Percentiles rank a stretch among this genome's conserved stretches.
Conservation (phyloP, 331 rosid genomes). For the Rosa hybrid region DNA sequence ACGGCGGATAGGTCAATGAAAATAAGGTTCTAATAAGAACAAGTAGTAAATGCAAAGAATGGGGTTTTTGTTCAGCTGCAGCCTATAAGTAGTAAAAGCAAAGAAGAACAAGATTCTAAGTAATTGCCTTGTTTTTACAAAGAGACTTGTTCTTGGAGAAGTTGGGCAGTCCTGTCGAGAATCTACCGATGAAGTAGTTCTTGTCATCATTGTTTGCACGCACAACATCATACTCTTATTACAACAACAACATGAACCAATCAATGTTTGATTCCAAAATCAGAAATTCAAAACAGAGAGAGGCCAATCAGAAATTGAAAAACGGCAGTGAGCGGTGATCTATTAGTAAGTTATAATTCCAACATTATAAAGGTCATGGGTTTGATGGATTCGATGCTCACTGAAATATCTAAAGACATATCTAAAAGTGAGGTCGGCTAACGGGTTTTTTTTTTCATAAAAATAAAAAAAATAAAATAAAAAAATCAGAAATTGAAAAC, state of each 20-base stretch:
- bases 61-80: too few relatives aligned
- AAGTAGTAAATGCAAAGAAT: too few relatives aligned
- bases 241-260: conserved; percentile 4
- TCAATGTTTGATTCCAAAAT: neutral
- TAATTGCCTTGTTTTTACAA: neutral
- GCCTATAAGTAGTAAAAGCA: too few relatives aligned
- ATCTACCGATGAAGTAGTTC: conserved; percentile 78
- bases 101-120: too few relatives aligned
- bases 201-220: conserved; percentile 70
- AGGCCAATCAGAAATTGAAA: neutral
- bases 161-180: conserved; percentile 77
- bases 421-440: too few relatives aligned
- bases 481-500: too few relatives aligned
- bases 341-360: too few relatives aligned
- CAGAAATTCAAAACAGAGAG: neutral
- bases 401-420: too few relatives aligned
- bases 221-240: conserved; percentile 81
- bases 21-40: neutral
- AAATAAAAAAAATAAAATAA: too few relatives aligned
- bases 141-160: conserved; percentile 84
- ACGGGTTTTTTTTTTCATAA: too few relatives aligned
- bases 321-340: neutral
- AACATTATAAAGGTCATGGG: too few relatives aligned
- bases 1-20: conserved; percentile 39
- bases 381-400: too few relatives aligned